These are phyloP conservation scores for Leishmania arabica DNA, from an alignment of 208 protist genomes.

Conservation along the genomic window DNA sequence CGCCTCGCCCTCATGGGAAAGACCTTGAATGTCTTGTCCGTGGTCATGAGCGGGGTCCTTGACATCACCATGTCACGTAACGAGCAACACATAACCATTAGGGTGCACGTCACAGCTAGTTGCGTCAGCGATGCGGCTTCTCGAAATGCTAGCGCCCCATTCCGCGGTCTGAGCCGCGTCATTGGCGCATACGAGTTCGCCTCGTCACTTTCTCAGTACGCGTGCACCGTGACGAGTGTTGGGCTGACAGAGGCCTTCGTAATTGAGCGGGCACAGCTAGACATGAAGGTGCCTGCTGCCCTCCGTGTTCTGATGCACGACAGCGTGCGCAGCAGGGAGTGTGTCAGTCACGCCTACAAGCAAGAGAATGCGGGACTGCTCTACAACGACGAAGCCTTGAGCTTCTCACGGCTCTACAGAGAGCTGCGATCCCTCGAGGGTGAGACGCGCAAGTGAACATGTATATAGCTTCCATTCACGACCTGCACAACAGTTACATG, in stretches of 20 bases:
- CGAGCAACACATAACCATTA: constrained; percentile 46
- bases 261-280: constrained; percentile 52
- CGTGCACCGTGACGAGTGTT: constrained; percentile 73
- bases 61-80: constrained; percentile 63
- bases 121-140: constrained; percentile 3
- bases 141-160: background rate
- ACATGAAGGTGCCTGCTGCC: constrained; percentile 50
- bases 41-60: constrained; percentile 65
- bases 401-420: constrained; percentile 63
- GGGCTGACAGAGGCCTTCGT: constrained; percentile 78
- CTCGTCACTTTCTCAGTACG: constrained; percentile 60
- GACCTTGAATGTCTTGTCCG: constrained; percentile 53
- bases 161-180: constrained; percentile 41
- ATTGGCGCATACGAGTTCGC: constrained; percentile 85
- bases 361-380: constrained; percentile 49
- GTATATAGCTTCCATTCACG: background rate
- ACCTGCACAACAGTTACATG: background rate
- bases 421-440: constrained; percentile 20
- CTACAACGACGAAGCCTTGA: constrained; percentile 33
- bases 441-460: constrained; percentile 22
- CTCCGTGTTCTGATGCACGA: constrained; percentile 49
- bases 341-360: constrained; percentile 57
- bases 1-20: constrained; percentile 74
- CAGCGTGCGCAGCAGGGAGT: constrained; percentile 46
- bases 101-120: constrained; percentile 11